phyloP scores from a whole-genome alignment of 352 stramenopile genomes.

The Phytopythium helicoides region DNA sequence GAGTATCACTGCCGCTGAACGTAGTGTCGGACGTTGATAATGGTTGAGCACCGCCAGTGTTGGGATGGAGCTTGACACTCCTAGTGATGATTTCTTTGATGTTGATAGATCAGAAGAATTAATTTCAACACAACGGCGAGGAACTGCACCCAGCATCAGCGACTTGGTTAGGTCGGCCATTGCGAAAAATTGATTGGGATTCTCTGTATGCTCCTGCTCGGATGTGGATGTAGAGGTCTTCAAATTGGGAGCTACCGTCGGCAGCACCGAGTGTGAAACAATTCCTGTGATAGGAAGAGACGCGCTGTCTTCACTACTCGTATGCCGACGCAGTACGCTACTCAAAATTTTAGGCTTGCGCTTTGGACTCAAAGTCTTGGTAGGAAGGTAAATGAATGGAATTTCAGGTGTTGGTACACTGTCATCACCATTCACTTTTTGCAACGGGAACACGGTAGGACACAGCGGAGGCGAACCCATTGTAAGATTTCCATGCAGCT shows the following conservation, averaged over 20 bases:
- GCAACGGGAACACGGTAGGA: constrained; percentile 26
- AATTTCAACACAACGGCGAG: background rate
- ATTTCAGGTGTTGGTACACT: constrained; percentile 17
- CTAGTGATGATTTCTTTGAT: too few species aligned
- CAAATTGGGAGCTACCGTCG: background rate
- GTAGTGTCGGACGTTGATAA: constrained; percentile 18
- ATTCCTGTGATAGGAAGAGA: constrained; percentile 1
- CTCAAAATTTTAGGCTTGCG: constrained; percentile 1
- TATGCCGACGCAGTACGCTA: background rate
- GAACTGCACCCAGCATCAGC: constrained; percentile 5
- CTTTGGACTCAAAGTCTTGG: constrained; percentile 25
- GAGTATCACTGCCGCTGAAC: constrained; percentile 19
- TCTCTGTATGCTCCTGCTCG: background rate
- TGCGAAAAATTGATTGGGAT: background rate
- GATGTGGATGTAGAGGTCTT: background rate
- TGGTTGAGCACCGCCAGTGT: constrained; percentile 10
- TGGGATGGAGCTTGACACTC: background rate
- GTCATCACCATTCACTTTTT: constrained; percentile 12
- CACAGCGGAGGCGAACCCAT: constrained; percentile 11
- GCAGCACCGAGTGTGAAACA: constrained; percentile 15
- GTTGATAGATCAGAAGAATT: too few species aligned
- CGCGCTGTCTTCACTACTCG: background rate
- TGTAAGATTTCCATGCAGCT: background rate
- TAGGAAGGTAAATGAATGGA: constrained; percentile 57
- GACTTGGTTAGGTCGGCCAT: constrained; percentile 10